Percentiles rank a stretch among this genome's conserved stretches.
These are phyloP conservation scores for Podospora sp. DNA, from an alignment of 495 filamentous ascomycete genomes.

Conservation along the genomic window DNA sequence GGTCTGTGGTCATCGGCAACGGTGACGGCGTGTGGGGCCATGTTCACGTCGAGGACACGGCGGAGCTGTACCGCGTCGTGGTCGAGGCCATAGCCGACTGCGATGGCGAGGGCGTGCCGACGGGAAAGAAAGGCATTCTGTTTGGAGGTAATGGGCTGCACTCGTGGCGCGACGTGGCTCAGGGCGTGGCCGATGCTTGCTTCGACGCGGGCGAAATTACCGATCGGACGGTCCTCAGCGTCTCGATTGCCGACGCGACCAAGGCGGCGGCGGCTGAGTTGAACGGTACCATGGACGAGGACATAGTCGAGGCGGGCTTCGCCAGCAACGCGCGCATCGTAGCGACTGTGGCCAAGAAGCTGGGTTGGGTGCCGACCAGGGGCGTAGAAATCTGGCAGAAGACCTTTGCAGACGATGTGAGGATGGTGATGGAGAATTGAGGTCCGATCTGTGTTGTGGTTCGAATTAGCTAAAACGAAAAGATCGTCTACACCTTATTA, in stretches of 20 bases:
- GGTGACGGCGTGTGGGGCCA: conserved; percentile 51
- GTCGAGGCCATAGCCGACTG: conserved; percentile 8
- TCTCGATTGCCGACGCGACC: background rate
- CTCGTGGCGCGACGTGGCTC: conserved; percentile 42
- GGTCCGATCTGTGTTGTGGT: no score
- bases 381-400: no score
- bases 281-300: no score
- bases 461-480: no score
- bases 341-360: no score
- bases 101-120: conserved; percentile 33
- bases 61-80: conserved; percentile 39
- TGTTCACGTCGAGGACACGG: conserved; percentile 52
- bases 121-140: conserved; percentile 47
- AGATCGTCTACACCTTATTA: no score
- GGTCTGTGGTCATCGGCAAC: conserved; percentile 38
- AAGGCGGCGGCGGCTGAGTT: conserved; percentile 2
- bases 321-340: no score
- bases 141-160: conserved; percentile 48
- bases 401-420: no score
- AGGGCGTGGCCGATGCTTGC: conserved; percentile 19
- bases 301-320: no score
- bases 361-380: no score
- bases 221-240: background rate
- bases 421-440: no score
- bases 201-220: background rate